phyloP scores from a whole-genome alignment of 23 red algal species.

The Chondrus crispus region DNA sequence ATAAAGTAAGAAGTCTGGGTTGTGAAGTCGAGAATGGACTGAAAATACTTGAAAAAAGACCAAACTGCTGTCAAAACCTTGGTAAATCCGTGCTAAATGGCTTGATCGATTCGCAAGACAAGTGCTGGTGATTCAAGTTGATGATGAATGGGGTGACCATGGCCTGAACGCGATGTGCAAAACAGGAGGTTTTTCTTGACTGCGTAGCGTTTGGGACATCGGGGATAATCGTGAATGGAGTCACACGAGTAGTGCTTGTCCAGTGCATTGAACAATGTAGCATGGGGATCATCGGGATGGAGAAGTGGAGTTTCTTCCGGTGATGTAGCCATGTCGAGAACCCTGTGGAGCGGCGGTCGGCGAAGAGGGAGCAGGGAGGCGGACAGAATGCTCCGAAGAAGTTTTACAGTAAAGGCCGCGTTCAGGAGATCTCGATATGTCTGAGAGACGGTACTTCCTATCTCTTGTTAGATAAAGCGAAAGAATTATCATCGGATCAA shows the following conservation, averaged over 20 bases:
- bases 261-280: not conserved
- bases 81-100: not conserved
- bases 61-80: not conserved
- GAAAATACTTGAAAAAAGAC: not conserved
- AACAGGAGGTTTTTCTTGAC: not conserved
- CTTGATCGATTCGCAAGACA: not conserved
- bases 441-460: too few relatives aligned
- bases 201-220: too few relatives aligned
- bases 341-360: too few relatives aligned
- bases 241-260: not conserved
- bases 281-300: not conserved
- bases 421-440: too few relatives aligned
- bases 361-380: too few relatives aligned
- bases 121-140: slow-evolving; percentile 11
- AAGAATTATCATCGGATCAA: too few relatives aligned
- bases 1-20: not conserved
- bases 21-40: too few relatives aligned
- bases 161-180: not conserved
- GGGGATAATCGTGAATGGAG: not conserved
- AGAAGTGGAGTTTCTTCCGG: not conserved
- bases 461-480: too few relatives aligned
- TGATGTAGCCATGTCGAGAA: not conserved
- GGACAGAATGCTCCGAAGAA: too few relatives aligned
- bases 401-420: too few relatives aligned
- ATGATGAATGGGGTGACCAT: not conserved